Conservation (phyloP, 495 filamentous ascomycete genomes). For the Penicillium pancosmium region DNA sequence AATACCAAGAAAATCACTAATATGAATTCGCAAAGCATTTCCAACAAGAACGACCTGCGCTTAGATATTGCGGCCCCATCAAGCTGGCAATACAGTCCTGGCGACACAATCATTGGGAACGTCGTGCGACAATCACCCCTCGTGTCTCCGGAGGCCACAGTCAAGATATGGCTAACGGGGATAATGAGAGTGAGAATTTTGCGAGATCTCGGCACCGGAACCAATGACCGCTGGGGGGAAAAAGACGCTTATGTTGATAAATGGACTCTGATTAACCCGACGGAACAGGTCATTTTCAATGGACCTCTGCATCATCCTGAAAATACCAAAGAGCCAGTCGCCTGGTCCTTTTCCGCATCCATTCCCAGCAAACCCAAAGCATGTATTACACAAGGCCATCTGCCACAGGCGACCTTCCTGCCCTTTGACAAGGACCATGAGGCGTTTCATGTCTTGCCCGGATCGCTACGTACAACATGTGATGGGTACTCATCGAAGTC, state of each 20-base stretch:
- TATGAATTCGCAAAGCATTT: neutral
- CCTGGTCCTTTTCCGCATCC: slow-evolving; percentile 15
- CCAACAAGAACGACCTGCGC: neutral
- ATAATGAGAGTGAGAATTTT: slow-evolving; percentile 2
- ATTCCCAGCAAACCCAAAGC: slow-evolving; percentile 16
- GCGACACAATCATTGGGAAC: slow-evolving; percentile 27
- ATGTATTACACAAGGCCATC: slow-evolving; percentile 6
- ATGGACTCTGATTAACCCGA: slow-evolving; percentile 1
- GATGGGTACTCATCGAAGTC: slow-evolving; percentile 5
- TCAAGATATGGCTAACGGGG: slow-evolving; percentile 17
- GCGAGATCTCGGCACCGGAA: slow-evolving; percentile 2
- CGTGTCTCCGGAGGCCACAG: slow-evolving; percentile 18
- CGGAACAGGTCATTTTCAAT: neutral
- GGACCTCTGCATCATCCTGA: slow-evolving; percentile 11
- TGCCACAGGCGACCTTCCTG: slow-evolving; percentile 22
- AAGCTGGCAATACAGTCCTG: slow-evolving; percentile 18
- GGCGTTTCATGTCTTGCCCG: slow-evolving; percentile 16
- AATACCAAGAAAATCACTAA: neutral
- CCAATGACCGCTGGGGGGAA: slow-evolving; percentile 3
- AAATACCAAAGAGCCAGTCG: neutral
- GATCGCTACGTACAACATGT: slow-evolving; percentile 4
- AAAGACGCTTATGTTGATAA: slow-evolving; percentile 2
- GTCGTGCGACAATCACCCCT: slow-evolving; percentile 14
- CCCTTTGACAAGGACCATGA: slow-evolving; percentile 18
- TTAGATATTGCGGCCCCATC: slow-evolving; percentile 20